These are phyloP conservation scores for Leccinum cinnamomeum DNA, from an alignment of 1,284 basidiomycete species.

Conservation along the genomic window DNA sequence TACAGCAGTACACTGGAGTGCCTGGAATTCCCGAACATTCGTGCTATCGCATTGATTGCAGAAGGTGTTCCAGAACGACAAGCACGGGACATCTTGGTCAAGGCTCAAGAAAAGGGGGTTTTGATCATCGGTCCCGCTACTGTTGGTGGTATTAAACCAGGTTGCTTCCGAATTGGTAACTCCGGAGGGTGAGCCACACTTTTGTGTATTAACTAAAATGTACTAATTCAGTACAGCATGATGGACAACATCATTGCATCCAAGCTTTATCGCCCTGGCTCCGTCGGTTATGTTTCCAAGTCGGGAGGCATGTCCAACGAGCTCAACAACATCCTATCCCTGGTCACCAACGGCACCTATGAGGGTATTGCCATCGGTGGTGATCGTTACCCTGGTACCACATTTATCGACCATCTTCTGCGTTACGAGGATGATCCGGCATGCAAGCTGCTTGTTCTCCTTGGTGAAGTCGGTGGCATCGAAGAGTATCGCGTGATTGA, in stretches of 20 bases:
- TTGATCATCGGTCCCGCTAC: slow-evolving; percentile 98
- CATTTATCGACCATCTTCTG: slow-evolving; percentile 98
- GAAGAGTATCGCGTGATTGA: slow-evolving; percentile 99
- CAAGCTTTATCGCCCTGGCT: slow-evolving; percentile 97
- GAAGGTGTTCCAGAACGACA: slow-evolving; percentile 99
- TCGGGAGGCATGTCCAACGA: slow-evolving; percentile 99
- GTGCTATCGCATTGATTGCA: slow-evolving; percentile 90
- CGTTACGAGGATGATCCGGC: slow-evolving; percentile 97
- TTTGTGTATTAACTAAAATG: background rate
- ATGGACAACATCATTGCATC: slow-evolving; percentile 99
- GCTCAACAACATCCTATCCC: slow-evolving; percentile 98
- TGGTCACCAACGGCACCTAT: slow-evolving; percentile 98
- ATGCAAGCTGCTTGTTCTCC: slow-evolving; percentile 98
- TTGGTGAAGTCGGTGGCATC: slow-evolving; percentile 98
- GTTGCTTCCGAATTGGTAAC: slow-evolving; percentile 99
- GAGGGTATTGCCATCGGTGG: slow-evolving; percentile 99
- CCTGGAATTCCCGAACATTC: slow-evolving; percentile 65
- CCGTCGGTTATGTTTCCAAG: slow-evolving; percentile 99
- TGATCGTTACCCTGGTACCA: slow-evolving; percentile 97
- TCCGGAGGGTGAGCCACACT: slow-evolving; percentile 76
- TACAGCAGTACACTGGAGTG: slow-evolving; percentile 95
- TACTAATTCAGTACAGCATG: slow-evolving; percentile 63
- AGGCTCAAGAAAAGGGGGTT: slow-evolving; percentile 83
- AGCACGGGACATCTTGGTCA: slow-evolving; percentile 93
- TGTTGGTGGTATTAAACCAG: slow-evolving; percentile 99